Conservation (phyloP, 495 filamentous ascomycete genomes). For the Parathielavia appendiculata region DNA sequence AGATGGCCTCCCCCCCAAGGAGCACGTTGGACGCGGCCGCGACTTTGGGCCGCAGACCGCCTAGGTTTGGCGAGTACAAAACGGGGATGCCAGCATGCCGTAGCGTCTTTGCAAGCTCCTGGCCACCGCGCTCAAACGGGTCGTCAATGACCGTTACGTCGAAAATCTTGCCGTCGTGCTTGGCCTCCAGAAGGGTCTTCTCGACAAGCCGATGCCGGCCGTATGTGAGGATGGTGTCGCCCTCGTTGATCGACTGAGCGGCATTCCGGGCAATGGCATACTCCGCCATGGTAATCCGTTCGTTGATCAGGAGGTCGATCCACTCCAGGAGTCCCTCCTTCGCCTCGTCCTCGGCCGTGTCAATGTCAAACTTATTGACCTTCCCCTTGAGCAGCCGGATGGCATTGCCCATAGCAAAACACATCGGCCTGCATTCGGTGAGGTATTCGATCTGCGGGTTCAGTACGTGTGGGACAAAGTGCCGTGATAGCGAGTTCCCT, state of each 20-base stretch:
- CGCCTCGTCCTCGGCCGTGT: slow-evolving; percentile 68
- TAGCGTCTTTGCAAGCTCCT: slow-evolving; percentile 64
- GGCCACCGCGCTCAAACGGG: slow-evolving; percentile 69
- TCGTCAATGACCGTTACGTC: slow-evolving; percentile 80
- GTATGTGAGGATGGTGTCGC: slow-evolving; percentile 82
- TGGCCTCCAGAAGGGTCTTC: slow-evolving; percentile 68
- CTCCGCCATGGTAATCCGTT: slow-evolving; percentile 82
- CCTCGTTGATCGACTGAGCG: slow-evolving; percentile 61
- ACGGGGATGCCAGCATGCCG: slow-evolving; percentile 64
- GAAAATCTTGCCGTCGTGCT: slow-evolving; percentile 57
- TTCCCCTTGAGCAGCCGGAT: slow-evolving; percentile 89
- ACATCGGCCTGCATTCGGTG: slow-evolving; percentile 84
- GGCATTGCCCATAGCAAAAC: slow-evolving; percentile 90
- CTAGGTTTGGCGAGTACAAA: slow-evolving; percentile 69
- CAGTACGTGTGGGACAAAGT: slow-evolving; percentile 85
- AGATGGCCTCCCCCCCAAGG: slow-evolving; percentile 84
- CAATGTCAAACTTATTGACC: slow-evolving; percentile 80
- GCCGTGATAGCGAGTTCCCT: slow-evolving; percentile 75
- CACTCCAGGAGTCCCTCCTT: slow-evolving; percentile 69
- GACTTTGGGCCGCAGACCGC: slow-evolving; percentile 66
- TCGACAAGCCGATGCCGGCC: slow-evolving; percentile 83
- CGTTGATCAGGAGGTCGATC: slow-evolving; percentile 86
- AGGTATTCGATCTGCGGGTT: slow-evolving; percentile 94
- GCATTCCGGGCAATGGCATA: slow-evolving; percentile 75
- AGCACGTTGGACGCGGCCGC: slow-evolving; percentile 73